Conservation (phyloP, 306 rosid genomes). For the Begonia loranthoides region DNA sequence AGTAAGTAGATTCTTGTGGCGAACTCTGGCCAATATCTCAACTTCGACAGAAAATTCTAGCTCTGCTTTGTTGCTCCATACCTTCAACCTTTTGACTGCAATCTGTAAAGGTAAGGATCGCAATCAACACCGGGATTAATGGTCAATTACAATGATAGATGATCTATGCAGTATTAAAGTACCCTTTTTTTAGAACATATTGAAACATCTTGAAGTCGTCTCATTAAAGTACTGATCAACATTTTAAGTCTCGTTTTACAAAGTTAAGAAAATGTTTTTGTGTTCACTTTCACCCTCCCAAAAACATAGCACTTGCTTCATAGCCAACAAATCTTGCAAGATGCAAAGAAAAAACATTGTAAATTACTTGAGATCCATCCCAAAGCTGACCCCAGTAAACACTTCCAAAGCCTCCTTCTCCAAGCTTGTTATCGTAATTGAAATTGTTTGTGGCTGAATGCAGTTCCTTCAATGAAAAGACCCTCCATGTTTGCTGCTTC, state of each 20-base stretch:
- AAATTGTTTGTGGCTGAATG: slow-evolving; percentile 58
- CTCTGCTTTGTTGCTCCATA: slow-evolving; percentile 57
- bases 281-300: too few relatives aligned
- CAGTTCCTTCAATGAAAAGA: slow-evolving; percentile 49
- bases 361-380: slow-evolving; percentile 55
- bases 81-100: slow-evolving; percentile 47
- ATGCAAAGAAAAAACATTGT: background rate
- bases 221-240: too few relatives aligned
- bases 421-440: slow-evolving; percentile 60
- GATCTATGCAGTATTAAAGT: too few relatives aligned
- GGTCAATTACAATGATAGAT: too few relatives aligned
- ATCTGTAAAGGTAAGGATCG: background rate
- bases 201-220: too few relatives aligned
- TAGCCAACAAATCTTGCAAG: background rate
- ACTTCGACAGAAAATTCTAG: slow-evolving; percentile 55
- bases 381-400: slow-evolving; percentile 70
- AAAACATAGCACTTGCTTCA: too few relatives aligned
- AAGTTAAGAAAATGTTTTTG: too few relatives aligned
- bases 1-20: slow-evolving; percentile 55
- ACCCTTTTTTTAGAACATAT: too few relatives aligned
- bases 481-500: slow-evolving; percentile 42
- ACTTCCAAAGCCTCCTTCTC: slow-evolving; percentile 64
- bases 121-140: too few relatives aligned
- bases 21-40: slow-evolving; percentile 55
- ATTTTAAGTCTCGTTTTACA: too few relatives aligned